Base-by-base conservation (phyloP, 805 yeast species). In the Schizosaccharomyces octosporus region DNA sequence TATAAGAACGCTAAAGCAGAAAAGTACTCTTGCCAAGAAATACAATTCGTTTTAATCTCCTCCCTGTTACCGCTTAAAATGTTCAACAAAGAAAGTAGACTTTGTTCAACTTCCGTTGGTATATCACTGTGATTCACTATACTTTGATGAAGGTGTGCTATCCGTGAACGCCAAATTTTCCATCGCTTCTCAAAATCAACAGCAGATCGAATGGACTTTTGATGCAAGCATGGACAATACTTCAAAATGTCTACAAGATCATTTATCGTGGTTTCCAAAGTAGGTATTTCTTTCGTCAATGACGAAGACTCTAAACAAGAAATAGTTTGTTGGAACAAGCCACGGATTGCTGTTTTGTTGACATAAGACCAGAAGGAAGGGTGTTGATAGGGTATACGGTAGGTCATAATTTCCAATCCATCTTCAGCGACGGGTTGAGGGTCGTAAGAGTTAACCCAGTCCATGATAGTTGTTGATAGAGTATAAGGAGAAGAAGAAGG, bases 291-390 rank as follows among this genome's bases (percentile, higher is more conserved):
- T n/a, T 41, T 24, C 21, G 32, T n/a, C 36, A 59, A 31, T 17
- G 27, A 27, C 15, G 51, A 41, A 27, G 27, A 27, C 17, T 41
- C 41, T 17, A 59, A 29, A 29, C 61, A 59, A 6, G 43, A 31
- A 42, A 43, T 48, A 21, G 61, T 43, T 45, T 59, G 61, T 19
- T 41, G 19, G 19, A 59, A 59, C 3, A 59, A 11, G 3, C 61
- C 61, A 4, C 61, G 48, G 21, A 43, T 19, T 11, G 55, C 54
- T 5, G 55, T 31, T 13, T 31, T 59, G 9, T 21, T 21, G 9
- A 59, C 54, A 41, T 59, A 59, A 42, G 27, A n/a, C 61, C 61
- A 59, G 27, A 43, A 59, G 36, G 41, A 27, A 19, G 61, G 61
- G 36, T 59, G 61, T 43, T 41, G 51, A 32, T 19, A 21, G 27